Base-by-base conservation (phyloP, 2,329 filamentous ascomycete genomes). In the Penicillium olsonii region DNA sequence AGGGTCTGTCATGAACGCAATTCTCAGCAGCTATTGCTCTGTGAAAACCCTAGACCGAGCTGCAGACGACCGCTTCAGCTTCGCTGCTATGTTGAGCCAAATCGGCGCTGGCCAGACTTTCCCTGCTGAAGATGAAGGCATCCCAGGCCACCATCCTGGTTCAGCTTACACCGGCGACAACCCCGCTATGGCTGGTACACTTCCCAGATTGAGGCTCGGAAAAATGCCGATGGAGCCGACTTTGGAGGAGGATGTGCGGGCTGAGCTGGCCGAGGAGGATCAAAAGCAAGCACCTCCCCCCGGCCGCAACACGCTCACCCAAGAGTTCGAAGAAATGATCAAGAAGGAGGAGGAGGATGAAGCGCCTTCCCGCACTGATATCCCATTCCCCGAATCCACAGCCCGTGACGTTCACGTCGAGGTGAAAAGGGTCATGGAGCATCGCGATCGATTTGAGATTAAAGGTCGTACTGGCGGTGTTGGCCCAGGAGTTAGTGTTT, bases 361-460 rank as follows among this genome's bases (percentile, higher is more conserved):
- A 65, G 89, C 81, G 0, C 92, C 92, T 2, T 86, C 78, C 40
- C 83, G 92, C 37, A 80, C 87, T 14, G 87, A 92, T 19, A 82
- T 97, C 18, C 92, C 94, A 2, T 83, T 95, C 18, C 94, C 94
- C 1, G 88, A 91, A 5, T 95, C 92, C 0, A 83, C 91, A 15
- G 90, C 91, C 3, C 83, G 92, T 53, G 94, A 99, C 62, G 91
- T 99, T 7, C 84, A 90, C 22, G 89, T 96, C 75, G 94, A 97
- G 70, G 91, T 97, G 62, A 90, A 94, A 65, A 94, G 92, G 67
- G 84, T 97, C 9, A 89, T 90, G 57, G 94, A 99, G 70, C 90
- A 95, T 64, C 85, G 94, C 18, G 92, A 97, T 64, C 83, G 92
- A 15, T 95, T 96, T 69, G 87, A 84, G 66, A 92, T 97, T 49